Percentiles rank a stretch among this genome's conserved stretches.
These are phyloP conservation scores for Arachnopeziza araneosa DNA, from an alignment of 2,329 filamentous ascomycete species.

Conservation along the genomic window DNA sequence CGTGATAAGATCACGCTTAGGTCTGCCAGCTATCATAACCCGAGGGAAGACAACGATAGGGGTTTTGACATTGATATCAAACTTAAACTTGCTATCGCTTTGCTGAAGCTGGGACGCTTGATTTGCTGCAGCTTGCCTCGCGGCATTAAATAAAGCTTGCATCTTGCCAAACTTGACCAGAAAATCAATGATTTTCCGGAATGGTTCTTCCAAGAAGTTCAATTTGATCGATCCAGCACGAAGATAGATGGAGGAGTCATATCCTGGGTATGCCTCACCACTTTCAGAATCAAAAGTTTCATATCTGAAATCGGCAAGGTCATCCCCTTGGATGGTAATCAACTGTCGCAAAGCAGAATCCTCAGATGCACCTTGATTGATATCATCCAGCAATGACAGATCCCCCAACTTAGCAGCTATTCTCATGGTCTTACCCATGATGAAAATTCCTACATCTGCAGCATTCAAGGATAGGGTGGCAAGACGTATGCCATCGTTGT, in stretches of 20 bases:
- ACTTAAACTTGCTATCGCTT: slow-evolving; percentile 83
- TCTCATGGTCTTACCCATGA: slow-evolving; percentile 80
- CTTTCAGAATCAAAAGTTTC: slow-evolving; percentile 82
- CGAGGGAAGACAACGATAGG: slow-evolving; percentile 94
- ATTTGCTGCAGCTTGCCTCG: slow-evolving; percentile 86
- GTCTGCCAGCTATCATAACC: slow-evolving; percentile 61
- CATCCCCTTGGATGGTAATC: slow-evolving; percentile 90
- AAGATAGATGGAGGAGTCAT: slow-evolving; percentile 86
- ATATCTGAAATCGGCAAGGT: slow-evolving; percentile 94
- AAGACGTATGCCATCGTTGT: slow-evolving; percentile 93
- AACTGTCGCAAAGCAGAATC: slow-evolving; percentile 78
- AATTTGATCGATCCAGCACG: slow-evolving; percentile 93
- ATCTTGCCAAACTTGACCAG: slow-evolving; percentile 99
- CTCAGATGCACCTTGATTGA: slow-evolving; percentile 82
- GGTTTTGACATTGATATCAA: slow-evolving; percentile 88
- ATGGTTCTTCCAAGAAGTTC: slow-evolving; percentile 95
- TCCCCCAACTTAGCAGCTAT: slow-evolving; percentile 84
- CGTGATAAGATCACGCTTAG: slow-evolving; percentile 76
- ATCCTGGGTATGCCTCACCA: slow-evolving; percentile 74
- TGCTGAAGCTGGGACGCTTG: slow-evolving; percentile 93
- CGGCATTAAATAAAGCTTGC: slow-evolving; percentile 98
- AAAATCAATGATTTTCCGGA: slow-evolving; percentile 97
- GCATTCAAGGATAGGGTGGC: slow-evolving; percentile 91
- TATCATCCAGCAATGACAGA: slow-evolving; percentile 83
- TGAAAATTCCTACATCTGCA: slow-evolving; percentile 83